Base-by-base conservation (phyloP, 208 protist species). In the Crithidia acanthocephali region DNA sequence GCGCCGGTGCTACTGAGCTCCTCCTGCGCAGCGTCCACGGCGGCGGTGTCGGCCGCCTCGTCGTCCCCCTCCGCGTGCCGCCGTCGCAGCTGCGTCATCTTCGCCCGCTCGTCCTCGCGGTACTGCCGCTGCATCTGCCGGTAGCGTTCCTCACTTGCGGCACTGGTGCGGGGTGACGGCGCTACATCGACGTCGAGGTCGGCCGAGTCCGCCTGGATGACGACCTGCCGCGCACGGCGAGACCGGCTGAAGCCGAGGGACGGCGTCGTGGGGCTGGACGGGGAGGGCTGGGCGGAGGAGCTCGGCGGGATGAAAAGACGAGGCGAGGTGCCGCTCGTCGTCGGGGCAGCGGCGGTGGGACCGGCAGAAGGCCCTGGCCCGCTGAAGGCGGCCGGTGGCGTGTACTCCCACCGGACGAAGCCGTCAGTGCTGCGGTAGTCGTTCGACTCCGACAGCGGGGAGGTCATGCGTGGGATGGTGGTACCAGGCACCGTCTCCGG, bases 61-160 rank as follows among this genome's bases (percentile, higher is more conserved):
- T 15, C 63, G 8, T n/a, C 32, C 4, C 47, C 47, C 3, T 53
- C 47, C 30, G 20, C 27, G 30, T 56, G 68, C 23, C 50, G 61
- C 57, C 33, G 42, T 27, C 37, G 55, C 30, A 68, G 45, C 47
- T 68, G 72, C n/a, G 55, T 44, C 61, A 62, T 57, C 45, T 63
- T 70, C 23, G 22, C 61, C 32, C 61, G 47, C 57, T 70, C 58
- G 27, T 66, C 72, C 50, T 72, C 64, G 32, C 65, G 57, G 57
- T 72, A 37, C 51, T 67, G 57, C 28, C 72, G 63, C 33, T 68
- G 51, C 64, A 61, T 56, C 45, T 40, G 60, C 13, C 53, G 65
- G 42, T 67, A 35, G 22, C 33, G 57, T 52, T 63, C 52, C 48
- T 79, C 66, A 10, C 35, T 53, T 6, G 44, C 60, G 9, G 44